Conservation (phyloP, 2,329 filamentous ascomycete species). For the Calonectria hawksworthii region DNA sequence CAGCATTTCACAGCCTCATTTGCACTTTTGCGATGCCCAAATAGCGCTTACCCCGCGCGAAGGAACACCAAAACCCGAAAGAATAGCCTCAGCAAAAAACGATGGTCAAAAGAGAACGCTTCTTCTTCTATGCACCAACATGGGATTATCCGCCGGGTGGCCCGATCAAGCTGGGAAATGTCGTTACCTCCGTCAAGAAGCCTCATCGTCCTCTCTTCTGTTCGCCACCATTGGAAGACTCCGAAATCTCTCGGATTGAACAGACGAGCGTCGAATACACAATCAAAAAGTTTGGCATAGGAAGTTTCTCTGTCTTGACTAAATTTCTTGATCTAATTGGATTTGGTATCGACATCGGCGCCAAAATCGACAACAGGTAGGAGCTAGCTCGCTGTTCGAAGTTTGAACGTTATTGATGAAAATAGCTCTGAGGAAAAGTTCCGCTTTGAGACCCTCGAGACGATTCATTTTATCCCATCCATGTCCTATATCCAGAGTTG, state of each 20-base stretch:
- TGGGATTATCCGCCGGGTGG: constrained; percentile 19
- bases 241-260: background rate
- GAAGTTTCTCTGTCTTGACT: constrained; percentile 22
- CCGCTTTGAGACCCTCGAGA: constrained; percentile 21
- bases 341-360: constrained; percentile 18
- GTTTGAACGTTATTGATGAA: background rate
- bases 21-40: background rate
- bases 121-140: constrained; percentile 27
- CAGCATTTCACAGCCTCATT: background rate
- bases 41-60: background rate
- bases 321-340: constrained; percentile 23
- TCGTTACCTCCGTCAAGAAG: constrained; percentile 29
- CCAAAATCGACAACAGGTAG: background rate
- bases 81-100: background rate
- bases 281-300: constrained; percentile 13
- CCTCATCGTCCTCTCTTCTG: constrained; percentile 24
- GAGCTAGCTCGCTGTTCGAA: background rate
- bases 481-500: constrained; percentile 17
- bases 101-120: constrained; percentile 22
- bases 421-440: constrained; percentile 16
- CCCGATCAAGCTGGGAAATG: constrained; percentile 29
- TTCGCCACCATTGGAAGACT: background rate
- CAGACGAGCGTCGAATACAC: constrained; percentile 23
- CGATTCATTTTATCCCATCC: constrained; percentile 23
- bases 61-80: background rate